Conservation (phyloP, 2,329 filamentous ascomycete genomes). For the Colletotrichum tropicicola region DNA sequence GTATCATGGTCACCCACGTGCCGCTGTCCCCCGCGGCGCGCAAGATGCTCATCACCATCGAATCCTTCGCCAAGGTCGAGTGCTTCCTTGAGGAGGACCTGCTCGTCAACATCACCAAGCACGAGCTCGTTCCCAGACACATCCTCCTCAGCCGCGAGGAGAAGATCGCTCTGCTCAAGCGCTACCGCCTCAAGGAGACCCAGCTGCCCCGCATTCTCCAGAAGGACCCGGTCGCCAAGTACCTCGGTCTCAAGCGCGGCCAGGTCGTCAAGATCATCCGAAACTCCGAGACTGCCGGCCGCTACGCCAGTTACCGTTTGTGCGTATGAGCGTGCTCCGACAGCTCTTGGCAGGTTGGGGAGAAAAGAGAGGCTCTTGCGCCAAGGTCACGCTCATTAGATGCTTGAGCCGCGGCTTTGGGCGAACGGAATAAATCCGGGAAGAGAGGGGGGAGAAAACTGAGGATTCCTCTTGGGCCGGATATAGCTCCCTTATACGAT, state of each 20-base stretch:
- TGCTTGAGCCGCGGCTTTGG: neutral
- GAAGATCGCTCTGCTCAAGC: slow-evolving; percentile 83
- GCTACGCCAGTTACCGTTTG: slow-evolving; percentile 92
- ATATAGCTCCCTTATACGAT: neutral
- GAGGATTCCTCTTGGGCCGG: neutral
- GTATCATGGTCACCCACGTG: slow-evolving; percentile 87
- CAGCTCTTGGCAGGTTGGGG: neutral
- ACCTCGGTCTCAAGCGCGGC: slow-evolving; percentile 87
- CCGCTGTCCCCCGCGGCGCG: slow-evolving; percentile 86
- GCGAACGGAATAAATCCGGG: neutral
- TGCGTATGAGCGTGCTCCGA: slow-evolving; percentile 61
- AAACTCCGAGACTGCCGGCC: slow-evolving; percentile 91
- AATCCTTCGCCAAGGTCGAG: slow-evolving; percentile 83
- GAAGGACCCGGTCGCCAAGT: slow-evolving; percentile 91
- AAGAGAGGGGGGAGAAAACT: neutral
- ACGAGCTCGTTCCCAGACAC: slow-evolving; percentile 95
- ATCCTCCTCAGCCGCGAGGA: slow-evolving; percentile 90
- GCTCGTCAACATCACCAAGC: slow-evolving; percentile 96
- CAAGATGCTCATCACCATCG: slow-evolving; percentile 83
- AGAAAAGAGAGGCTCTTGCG: neutral
- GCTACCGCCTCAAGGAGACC: slow-evolving; percentile 96
- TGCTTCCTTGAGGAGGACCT: slow-evolving; percentile 96
- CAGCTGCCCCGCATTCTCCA: slow-evolving; percentile 93
- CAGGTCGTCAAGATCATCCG: slow-evolving; percentile 99
- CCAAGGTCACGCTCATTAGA: neutral